phyloP scores from a whole-genome alignment of 768 basidiomycete genomes.

The Trametes cingulata region DNA sequence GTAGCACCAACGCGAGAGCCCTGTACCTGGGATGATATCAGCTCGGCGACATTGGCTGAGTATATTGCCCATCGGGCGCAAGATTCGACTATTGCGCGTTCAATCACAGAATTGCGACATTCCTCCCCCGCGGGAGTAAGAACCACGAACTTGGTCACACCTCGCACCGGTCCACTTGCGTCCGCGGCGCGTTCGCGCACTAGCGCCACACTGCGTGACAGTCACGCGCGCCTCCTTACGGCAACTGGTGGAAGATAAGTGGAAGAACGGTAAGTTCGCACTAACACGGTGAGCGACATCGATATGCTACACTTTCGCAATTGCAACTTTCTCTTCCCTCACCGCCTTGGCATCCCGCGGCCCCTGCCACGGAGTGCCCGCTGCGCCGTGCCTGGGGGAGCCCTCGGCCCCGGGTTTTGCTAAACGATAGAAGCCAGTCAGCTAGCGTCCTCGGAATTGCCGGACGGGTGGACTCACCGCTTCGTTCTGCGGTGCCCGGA shows the following conservation, averaged over 20 bases:
- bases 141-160: constrained; percentile 12
- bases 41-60: constrained; percentile 14
- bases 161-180: no score
- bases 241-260: background rate
- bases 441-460: background rate
- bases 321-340: constrained; percentile 26
- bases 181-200: background rate
- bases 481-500: constrained; percentile 93
- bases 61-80: constrained; percentile 19
- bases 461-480: constrained; percentile 53
- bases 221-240: constrained; percentile 25
- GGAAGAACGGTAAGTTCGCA: constrained; percentile 7
- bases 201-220: background rate
- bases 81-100: constrained; percentile 30
- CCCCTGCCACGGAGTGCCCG: constrained; percentile 86
- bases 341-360: constrained; percentile 78
- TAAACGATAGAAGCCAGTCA: constrained; percentile 30
- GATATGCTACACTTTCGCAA: constrained; percentile 23
- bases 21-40: constrained; percentile 21
- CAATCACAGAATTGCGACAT: constrained; percentile 30
- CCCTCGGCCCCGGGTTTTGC: constrained; percentile 83
- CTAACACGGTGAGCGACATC: constrained; percentile 11
- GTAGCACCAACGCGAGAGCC: background rate
- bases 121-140: constrained; percentile 12
- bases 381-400: constrained; percentile 89